Percentiles rank a stretch among this genome's conserved stretches.
These are phyloP conservation scores for Thermomucor indicae-seudaticae DNA, from an alignment of 371 early-diverging fungal genomes.

Conservation along the genomic window DNA sequence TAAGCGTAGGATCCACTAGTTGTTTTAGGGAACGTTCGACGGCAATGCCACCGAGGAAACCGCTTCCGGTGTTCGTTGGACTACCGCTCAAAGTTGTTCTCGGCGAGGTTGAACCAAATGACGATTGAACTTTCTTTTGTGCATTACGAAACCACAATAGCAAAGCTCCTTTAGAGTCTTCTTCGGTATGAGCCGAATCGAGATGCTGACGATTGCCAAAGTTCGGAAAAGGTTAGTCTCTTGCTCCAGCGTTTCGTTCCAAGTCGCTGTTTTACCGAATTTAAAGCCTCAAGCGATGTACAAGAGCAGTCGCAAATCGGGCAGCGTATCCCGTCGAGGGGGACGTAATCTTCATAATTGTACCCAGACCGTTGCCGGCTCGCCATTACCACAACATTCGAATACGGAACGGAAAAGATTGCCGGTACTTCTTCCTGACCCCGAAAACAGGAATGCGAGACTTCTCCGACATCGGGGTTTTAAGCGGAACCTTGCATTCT, in stretches of 20 bases:
- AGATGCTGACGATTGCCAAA: conserved; percentile 24
- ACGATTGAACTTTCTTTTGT: conserved; percentile 39
- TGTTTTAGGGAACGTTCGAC: conserved; percentile 21
- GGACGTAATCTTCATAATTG: background rate
- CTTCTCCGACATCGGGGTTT: no score
- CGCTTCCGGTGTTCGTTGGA: no score
- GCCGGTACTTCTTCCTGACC: no score
- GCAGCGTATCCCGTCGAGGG: background rate
- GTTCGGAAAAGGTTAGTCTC: background rate
- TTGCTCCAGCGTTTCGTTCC: background rate
- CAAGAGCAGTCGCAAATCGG: background rate
- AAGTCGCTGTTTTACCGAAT: background rate
- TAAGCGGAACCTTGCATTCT: no score
- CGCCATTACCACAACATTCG: no score
- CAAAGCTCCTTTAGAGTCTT: conserved; percentile 43
- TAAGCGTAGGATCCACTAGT: conserved; percentile 26
- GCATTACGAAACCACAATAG: conserved; percentile 43
- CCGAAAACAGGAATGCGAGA: no score
- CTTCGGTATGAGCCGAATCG: conserved; percentile 33
- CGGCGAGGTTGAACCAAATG: conserved; percentile 13
- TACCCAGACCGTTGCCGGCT: no score
- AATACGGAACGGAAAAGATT: no score
- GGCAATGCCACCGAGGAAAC: no score
- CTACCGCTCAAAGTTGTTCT: background rate
- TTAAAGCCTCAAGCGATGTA: background rate